Evolutionary conservation across 2,329 filamentous ascomycete species (phyloP).

Genomic region (Diaporthe nobilis): DNA sequence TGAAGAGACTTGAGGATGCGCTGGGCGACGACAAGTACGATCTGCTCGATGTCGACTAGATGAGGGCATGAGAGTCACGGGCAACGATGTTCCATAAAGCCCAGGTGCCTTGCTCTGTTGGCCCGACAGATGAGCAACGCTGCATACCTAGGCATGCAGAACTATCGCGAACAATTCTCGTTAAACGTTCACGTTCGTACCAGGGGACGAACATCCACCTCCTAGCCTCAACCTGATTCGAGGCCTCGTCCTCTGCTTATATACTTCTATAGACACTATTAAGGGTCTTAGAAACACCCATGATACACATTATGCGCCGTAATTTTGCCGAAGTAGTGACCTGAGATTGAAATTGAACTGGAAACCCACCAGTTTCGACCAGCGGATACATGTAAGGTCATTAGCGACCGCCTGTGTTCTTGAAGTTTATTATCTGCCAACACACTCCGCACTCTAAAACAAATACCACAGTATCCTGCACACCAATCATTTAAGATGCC

Average conservation of each 20-base stretch:
- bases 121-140: background rate
- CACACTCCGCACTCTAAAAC: too few relatives aligned
- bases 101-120: too few relatives aligned
- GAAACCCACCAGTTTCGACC: background rate
- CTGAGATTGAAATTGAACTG: background rate
- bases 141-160: background rate
- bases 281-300: background rate
- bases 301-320: background rate
- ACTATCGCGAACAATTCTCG: background rate
- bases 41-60: conserved; percentile 63
- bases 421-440: too few relatives aligned
- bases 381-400: background rate
- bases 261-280: background rate
- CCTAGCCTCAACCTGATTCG: too few relatives aligned
- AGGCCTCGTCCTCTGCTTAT: background rate
- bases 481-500: background rate
- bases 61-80: background rate
- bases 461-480: background rate
- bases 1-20: conserved; percentile 83
- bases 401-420: background rate
- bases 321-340: background rate
- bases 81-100: background rate
- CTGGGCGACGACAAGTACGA: conserved; percentile 71
- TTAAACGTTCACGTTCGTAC: background rate
- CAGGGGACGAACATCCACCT: too few relatives aligned